These are phyloP conservation scores for Hyaloscypha hepaticicola DNA, from an alignment of 495 filamentous ascomycete genomes.

Conservation along the genomic window DNA sequence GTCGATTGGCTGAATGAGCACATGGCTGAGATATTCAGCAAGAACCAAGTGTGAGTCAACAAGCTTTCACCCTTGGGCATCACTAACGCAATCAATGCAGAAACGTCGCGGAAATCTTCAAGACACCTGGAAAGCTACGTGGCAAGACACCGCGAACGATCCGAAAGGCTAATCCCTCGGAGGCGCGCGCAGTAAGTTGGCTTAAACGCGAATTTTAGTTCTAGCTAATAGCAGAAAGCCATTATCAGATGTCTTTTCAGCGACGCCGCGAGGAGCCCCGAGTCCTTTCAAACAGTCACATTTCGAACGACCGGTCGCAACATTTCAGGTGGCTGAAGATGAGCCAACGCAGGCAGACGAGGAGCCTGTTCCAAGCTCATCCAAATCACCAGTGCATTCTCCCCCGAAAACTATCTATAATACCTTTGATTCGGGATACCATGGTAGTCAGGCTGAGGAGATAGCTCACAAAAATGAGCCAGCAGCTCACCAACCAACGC, in stretches of 20 bases:
- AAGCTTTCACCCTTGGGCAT: slow-evolving; percentile 35
- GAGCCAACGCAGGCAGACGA: slow-evolving; percentile 15
- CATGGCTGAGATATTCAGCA: slow-evolving; percentile 89
- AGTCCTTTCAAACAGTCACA: slow-evolving; percentile 44
- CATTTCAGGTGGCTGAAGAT: slow-evolving; percentile 34
- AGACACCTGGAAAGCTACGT: slow-evolving; percentile 90
- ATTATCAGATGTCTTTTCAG: slow-evolving; percentile 74
- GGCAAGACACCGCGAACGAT: slow-evolving; percentile 89
- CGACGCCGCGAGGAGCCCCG: slow-evolving; percentile 44
- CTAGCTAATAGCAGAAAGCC: slow-evolving; percentile 56
- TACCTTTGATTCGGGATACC: slow-evolving; percentile 73
- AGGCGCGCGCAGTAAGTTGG: slow-evolving; percentile 64
- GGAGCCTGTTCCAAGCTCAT: not conserved
- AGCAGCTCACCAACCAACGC: not conserved
- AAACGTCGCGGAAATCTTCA: slow-evolving; percentile 89
- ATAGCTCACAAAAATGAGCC: slow-evolving; percentile 22
- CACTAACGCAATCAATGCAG: slow-evolving; percentile 40
- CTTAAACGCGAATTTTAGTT: not conserved
- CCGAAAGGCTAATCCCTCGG: slow-evolving; percentile 64
- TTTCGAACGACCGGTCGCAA: slow-evolving; percentile 29
- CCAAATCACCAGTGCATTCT: slow-evolving; percentile 17
- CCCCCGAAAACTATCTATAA: slow-evolving; percentile 29
- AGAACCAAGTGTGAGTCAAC: slow-evolving; percentile 67
- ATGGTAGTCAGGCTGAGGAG: slow-evolving; percentile 58
- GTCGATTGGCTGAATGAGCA: slow-evolving; percentile 96